Conservation (phyloP, 2,329 filamentous ascomycete species). For the Nothopassalora personata region DNA sequence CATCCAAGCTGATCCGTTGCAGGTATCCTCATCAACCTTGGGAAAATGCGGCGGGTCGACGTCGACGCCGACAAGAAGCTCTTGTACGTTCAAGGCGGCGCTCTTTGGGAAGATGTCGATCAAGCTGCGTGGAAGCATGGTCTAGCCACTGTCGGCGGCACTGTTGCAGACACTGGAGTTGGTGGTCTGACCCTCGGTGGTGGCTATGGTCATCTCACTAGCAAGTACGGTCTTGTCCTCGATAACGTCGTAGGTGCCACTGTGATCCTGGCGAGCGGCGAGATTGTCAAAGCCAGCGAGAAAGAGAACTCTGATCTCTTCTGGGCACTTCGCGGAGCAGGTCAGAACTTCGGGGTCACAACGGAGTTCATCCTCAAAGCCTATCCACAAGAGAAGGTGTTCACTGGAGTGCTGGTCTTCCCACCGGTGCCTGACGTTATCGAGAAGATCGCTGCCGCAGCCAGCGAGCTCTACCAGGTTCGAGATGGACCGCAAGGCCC, state of each 20-base stretch:
- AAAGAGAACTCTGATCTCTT: constrained; percentile 46
- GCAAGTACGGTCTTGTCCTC: constrained; percentile 50
- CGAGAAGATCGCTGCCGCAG: constrained; percentile 13
- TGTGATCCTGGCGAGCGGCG: constrained; percentile 40
- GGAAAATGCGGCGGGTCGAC: constrained; percentile 45
- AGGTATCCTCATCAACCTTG: constrained; percentile 52
- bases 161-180: constrained; percentile 58
- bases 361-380: constrained; percentile 41
- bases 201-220: constrained; percentile 43
- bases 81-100: constrained; percentile 20
- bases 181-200: constrained; percentile 51
- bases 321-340: constrained; percentile 45
- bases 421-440: constrained; percentile 21
- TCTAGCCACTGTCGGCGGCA: constrained; percentile 57
- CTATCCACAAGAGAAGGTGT: constrained; percentile 32
- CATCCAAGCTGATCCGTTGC: neutral
- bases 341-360: constrained; percentile 44
- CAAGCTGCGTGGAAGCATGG: constrained; percentile 45
- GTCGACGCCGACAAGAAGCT: constrained; percentile 42
- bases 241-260: constrained; percentile 43
- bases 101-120: constrained; percentile 36
- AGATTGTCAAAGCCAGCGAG: constrained; percentile 36
- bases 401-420: constrained; percentile 35
- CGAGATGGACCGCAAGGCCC: constrained; percentile 10
- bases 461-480: constrained; percentile 23